Conservation (phyloP, 441 rosid genomes). For the Francoa sonchifolia region DNA sequence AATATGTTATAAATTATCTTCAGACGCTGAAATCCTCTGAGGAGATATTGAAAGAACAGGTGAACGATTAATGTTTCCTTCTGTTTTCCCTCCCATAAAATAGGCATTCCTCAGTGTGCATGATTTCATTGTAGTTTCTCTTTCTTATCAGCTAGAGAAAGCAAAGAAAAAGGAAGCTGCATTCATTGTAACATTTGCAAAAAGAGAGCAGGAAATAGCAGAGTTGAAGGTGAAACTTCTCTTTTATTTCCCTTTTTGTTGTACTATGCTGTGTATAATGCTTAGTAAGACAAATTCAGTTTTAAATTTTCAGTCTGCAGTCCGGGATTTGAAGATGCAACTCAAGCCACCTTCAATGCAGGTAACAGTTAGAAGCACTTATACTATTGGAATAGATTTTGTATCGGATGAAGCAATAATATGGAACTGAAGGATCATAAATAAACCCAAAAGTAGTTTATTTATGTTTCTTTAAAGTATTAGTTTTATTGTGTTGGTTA, state of each 20-base stretch:
- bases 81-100: neutral
- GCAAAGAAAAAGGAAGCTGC: constrained; percentile 98
- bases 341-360: constrained; percentile 98
- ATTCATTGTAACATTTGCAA: constrained; percentile 88
- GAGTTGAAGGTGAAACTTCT: constrained; percentile 56
- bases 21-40: constrained; percentile 77
- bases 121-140: constrained; percentile 17
- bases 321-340: constrained; percentile 84
- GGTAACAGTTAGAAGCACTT: constrained; percentile 38
- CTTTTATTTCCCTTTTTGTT: constrained; percentile 1
- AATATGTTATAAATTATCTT: constrained; percentile 53
- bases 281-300: constrained; percentile 5
- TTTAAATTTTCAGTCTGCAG: constrained; percentile 63
- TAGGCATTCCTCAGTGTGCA: constrained; percentile 6
- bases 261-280: neutral
- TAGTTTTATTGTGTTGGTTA: constrained; percentile 12
- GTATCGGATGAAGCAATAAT: neutral
- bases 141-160: constrained; percentile 60
- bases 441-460: too few relatives aligned
- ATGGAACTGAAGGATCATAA: neutral
- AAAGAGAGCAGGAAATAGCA: constrained; percentile 92
- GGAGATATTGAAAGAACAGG: constrained; percentile 85
- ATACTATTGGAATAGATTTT: too few relatives aligned
- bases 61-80: constrained; percentile 18
- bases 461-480: too few relatives aligned